Evolutionary conservation across 805 yeast genomes (phyloP), one percentile per base, ranked within the genome.

Genomic region (Lipomyces mesembrius): DNA sequence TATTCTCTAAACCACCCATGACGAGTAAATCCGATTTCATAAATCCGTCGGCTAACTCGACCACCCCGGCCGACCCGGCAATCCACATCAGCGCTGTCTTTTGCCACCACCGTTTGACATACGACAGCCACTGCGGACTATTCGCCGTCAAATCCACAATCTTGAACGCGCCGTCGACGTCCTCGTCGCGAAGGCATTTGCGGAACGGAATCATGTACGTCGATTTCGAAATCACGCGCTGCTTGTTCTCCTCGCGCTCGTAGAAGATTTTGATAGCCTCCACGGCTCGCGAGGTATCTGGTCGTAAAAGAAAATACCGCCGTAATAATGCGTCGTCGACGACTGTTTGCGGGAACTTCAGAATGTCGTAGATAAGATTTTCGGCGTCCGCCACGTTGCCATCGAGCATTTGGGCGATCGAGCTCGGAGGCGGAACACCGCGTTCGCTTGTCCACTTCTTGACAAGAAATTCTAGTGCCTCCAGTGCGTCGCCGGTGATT

Each of bases 141-240:
- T 87, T 92, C 1, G 86, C 83, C 0, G 95, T 87, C 58, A 82
- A 74, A 68, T 88, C 90, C 27, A 90, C 80, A 56, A 88, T 76
- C 58, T 81, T 80, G 52, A 88, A 76, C 0, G 92, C 91, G 54
- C 80, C 79, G 34, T 81, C 80, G 66, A 87, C 80, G 59, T 88
- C 86, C 1, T 86, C 89, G 68, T 84, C 81, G 77, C 81, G 87
- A 1, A 89, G 75, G n/a, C 87, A 80, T 54, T 82, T 76, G 22
- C 93, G 76, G 67, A 89, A 84, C 2, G 92, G 90, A n/a, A 89
- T 83, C 79, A 87, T 80, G 2, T 88, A 86, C 29, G 70, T 60
- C 8, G 69, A 0, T 5, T 60, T 39, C 55, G 66, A 60, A 7
- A 72, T 39, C 25, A 57, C 37, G 39, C 56, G 58, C 17, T 62